Evolutionary conservation across 495 filamentous ascomycete species (phyloP), one percentile per base, ranked within the genome.

Genomic region (Talaromyces borbonicus): DNA sequence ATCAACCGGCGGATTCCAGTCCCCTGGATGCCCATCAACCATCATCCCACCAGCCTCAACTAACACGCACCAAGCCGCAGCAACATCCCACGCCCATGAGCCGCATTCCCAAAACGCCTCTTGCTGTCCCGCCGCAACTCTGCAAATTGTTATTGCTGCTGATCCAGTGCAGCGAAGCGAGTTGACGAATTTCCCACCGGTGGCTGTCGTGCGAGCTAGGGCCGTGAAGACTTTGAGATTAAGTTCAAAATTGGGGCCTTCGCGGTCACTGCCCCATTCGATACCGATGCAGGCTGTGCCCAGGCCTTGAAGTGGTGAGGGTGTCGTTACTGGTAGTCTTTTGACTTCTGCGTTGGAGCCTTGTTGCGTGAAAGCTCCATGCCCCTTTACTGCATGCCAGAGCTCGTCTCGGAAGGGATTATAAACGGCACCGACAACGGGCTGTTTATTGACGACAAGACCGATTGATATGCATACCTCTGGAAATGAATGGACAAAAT

Each of bases 1-100:
- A 57, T 94, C 89, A n/a, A 95, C 54, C 44, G 58, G 62, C 2
- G 80, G 68, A 32, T 84, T 69, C 88, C 87, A 92, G 48, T 71
- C 73, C 3, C 84, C 87, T 0, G 80, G 79, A 57, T 89, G 92
- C 4, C 81, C 85, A 57, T 81, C 76, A 3, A 77, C 85, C 59
- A 94, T 78, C 31, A 80, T 71, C 1, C 90, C 90, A 0, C 89
- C 90, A 0, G 88, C 85, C 64, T 96, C 90, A 18, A 67, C 69
- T 14, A 96, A 35, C 26, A 33, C 30, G 9, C 30, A 33, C 30
- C 30, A 33, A 8, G 30, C 30, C n/a, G 30, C 30, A 33, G 30
- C 30, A 33, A 33, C 30, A 14, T 33, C 30, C 30, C 30, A 33
- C 3, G 30, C 30, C 30, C 30, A 33, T 4, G 30, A 33, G 3